phyloP scores from a whole-genome alignment of 306 rosid species.

The Prinsepia uniflora region DNA sequence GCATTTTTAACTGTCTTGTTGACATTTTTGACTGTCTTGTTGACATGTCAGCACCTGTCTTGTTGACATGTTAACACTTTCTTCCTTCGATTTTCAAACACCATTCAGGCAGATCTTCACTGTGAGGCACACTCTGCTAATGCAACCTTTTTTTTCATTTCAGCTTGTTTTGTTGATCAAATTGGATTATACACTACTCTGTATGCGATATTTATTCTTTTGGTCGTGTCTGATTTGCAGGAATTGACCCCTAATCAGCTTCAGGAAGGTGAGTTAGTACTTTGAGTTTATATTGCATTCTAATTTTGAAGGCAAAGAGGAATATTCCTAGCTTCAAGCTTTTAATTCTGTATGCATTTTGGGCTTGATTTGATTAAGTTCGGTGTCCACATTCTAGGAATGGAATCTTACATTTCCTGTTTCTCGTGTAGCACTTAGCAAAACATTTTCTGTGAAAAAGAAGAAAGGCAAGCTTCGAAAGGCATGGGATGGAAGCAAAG shows the following conservation, averaged over 20 bases:
- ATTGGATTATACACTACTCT: neutral
- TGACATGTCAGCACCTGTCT: slow-evolving; percentile 4
- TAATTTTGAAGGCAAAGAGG: neutral
- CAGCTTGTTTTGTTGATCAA: slow-evolving; percentile 3
- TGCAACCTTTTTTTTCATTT: neutral
- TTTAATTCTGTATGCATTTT: neutral
- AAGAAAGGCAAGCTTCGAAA: slow-evolving; percentile 89
- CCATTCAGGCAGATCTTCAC: neutral
- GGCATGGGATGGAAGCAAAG: slow-evolving; percentile 99
- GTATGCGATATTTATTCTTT: neutral
- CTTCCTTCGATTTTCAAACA: neutral
- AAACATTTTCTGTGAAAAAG: slow-evolving; percentile 85
- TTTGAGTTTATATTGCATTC: neutral
- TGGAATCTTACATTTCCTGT: slow-evolving; percentile 32
- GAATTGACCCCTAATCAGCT: slow-evolving; percentile 89
- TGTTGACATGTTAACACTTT: neutral
- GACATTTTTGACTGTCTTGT: neutral
- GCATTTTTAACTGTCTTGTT: neutral
- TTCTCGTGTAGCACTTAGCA: slow-evolving; percentile 70
- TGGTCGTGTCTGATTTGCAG: slow-evolving; percentile 50
- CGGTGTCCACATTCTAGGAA: neutral
- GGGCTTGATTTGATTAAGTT: slow-evolving; percentile 10
- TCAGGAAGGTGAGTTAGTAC: slow-evolving; percentile 67
- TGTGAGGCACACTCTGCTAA: neutral
- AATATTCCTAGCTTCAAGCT: neutral